A percentile compares a stretch with the other conserved stretches of the same genome.
Evolutionary conservation across 75 land plant genomes (phyloP).

Genomic region (Sequoia sempervirens): DNA sequence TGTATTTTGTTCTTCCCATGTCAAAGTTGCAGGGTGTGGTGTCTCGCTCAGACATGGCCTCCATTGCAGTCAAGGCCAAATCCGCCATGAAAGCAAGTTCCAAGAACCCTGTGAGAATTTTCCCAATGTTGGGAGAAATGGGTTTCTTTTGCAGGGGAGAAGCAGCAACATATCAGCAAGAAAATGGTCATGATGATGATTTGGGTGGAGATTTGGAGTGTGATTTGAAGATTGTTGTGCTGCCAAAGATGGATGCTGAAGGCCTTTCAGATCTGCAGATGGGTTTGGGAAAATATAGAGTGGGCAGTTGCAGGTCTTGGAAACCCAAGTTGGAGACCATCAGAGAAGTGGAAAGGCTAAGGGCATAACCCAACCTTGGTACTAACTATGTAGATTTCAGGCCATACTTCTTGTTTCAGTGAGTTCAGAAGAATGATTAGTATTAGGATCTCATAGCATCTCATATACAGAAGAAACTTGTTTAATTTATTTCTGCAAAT

Average conservation of each 20-base stretch:
- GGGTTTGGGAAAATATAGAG: slow-evolving; percentile 25
- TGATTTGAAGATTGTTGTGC: not conserved
- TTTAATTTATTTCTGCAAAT: too few species aligned
- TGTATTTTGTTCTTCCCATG: slow-evolving; percentile 60
- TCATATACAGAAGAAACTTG: too few species aligned
- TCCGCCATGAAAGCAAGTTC: slow-evolving; percentile 22
- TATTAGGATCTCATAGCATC: too few species aligned
- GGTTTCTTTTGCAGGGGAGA: not conserved
- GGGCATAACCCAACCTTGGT: too few species aligned
- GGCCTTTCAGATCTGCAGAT: not conserved
- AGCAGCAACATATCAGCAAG: not conserved
- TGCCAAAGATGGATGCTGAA: slow-evolving; percentile 22
- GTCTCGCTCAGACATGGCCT: slow-evolving; percentile 28
- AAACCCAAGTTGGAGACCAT: slow-evolving; percentile 58
- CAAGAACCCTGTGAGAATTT: slow-evolving; percentile 14
- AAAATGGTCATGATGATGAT: not conserved
- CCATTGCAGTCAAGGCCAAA: slow-evolving; percentile 30
- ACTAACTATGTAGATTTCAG: too few species aligned
- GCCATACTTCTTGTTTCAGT: too few species aligned
- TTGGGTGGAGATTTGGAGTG: not conserved
- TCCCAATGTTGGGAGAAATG: slow-evolving; percentile 18
- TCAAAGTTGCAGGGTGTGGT: slow-evolving; percentile 50
- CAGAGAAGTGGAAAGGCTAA: slow-evolving; percentile 16
- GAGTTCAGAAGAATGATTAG: too few species aligned
- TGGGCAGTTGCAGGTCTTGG: slow-evolving; percentile 52